Base-by-base conservation (phyloP, 2,329 filamentous ascomycete genomes). In the Cladosporium halotolerans region DNA sequence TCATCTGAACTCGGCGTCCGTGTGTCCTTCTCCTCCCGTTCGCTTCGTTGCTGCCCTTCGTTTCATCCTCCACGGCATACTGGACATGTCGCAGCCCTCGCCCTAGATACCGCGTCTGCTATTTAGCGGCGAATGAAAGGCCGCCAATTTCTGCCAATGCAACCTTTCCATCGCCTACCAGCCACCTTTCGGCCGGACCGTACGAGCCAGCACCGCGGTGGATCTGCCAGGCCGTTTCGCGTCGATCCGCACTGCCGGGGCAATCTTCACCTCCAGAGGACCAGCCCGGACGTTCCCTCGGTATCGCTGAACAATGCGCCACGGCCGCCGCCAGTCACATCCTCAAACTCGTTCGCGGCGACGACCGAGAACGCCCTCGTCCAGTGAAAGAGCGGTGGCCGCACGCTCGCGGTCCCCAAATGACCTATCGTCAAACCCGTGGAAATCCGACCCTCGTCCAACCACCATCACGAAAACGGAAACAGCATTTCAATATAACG, bases 121-220 rank as follows among this genome's bases (percentile, higher is more conserved):
- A 16, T 44, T 32, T 23, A 52, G 32, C 49, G 45, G 43, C 41
- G 49, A 52, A 52, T 52, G 32, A 41, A 31, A 45, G 36, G 49
- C 41, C 28, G 38, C 40, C 49, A 44, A 28, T 13, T 39, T 10
- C 31, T 41, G 31, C 38, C 47, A 39, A 50, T 50, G 47, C 47
- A 34, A 50, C 47, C 38, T 16, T 50, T 39, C 38, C 47, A 39
- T 50, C 39, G 19, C 36, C 31, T 19, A 16, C 47, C 39, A 41
- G 47, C 40, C 47, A 50, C 42, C 47, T 33, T 8, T n/a, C 47
- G 23, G 36, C 13, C 13, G 8, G n/a, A 39, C 36, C 16, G 16
- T 39, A 39, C 36, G 36, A 13, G 36, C 36, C 34, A 36, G 34
- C n/a, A 16, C 36, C 36, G 36, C n/a, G 36, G 36, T 39, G 36